phyloP scores from a whole-genome alignment of 2,329 filamentous ascomycete species.

The Pyrenophora tritici-repentis region DNA sequence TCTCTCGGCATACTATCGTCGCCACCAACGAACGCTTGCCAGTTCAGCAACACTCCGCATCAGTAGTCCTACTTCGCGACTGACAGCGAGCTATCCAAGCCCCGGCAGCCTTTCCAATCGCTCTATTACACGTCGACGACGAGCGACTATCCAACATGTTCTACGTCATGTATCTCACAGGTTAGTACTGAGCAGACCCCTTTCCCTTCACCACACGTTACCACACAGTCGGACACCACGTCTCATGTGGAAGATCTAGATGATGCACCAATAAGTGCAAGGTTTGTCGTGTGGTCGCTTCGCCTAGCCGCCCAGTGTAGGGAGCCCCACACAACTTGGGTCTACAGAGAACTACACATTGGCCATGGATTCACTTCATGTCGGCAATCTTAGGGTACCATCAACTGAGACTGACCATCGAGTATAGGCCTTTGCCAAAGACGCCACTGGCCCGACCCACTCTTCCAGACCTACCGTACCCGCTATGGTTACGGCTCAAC shows the following conservation, averaged over 20 bases:
- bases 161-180: constrained; percentile 53
- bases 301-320: constrained; percentile 7
- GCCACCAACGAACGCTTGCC: constrained; percentile 44
- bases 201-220: constrained; percentile 3
- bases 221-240: constrained; percentile 6
- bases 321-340: constrained; percentile 6
- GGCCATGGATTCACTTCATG: constrained; percentile 1
- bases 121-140: constrained; percentile 27
- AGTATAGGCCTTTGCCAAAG: constrained; percentile 84
- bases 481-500: constrained; percentile 82
- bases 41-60: constrained; percentile 37
- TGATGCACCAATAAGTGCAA: constrained; percentile 3
- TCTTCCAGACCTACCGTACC: constrained; percentile 81
- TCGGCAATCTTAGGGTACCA: constrained; percentile 38
- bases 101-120: constrained; percentile 33
- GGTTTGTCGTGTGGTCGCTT: constrained; percentile 36
- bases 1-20: constrained; percentile 34
- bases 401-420: constrained; percentile 28
- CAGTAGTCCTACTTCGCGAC: constrained; percentile 29
- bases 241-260: background rate
- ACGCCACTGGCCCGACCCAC: constrained; percentile 89
- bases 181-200: constrained; percentile 32
- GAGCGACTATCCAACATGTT: constrained; percentile 42
- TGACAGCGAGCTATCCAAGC: constrained; percentile 33
- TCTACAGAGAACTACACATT: background rate